Base-by-base conservation (phyloP, 2,329 filamentous ascomycete genomes). In the Beauveria rudraprayagi region DNA sequence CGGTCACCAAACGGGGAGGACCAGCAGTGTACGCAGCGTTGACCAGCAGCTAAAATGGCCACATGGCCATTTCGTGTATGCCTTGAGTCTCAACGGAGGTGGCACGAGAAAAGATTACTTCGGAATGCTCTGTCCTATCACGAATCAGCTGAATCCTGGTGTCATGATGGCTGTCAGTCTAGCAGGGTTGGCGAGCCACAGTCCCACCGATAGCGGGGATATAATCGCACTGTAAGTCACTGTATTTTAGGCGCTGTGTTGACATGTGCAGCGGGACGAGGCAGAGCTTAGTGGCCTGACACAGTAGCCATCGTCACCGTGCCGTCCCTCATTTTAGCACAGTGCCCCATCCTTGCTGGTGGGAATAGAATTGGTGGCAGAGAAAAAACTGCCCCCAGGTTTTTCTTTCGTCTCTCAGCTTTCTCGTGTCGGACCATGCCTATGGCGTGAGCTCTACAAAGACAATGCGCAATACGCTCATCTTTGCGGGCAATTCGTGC, bases 401-500 rank as follows among this genome's bases (percentile, higher is more conserved):
- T 50, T 34, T 60, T 52, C 61, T 47, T 61, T 66, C 69, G 69
- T 66, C 66, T 70, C 61, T 60, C 63, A 53, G 60, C 66, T 66
- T 66, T 67, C 63, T 50, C 16, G 37, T 60, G 57, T 67, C 64
- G 65, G 62, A 60, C 52, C 53, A 30, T 44, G 44, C 61, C 61
- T 53, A 62, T 55, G 63, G 69, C 68, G 68, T 67, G 65, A 69
- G 22, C 37, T 64, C 16, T 70, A 75, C 69, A 67, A 86, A 61
- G 70, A 75, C 69, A 67, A 87, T 87, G 84, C 80, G 84, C 69
- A 85, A 85, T 71, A 88, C 85, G 60, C 77, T 87, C 68, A 85
- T 88, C 67, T 88, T 88, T 70, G 80, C 84, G 69, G 85, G 85
- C 77, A 84, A 83, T 64, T 88, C 85, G 58, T 87, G 85, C 77